These are phyloP conservation scores for Thuja plicata DNA, from an alignment of 83 land plant genomes.

Conservation along the genomic window DNA sequence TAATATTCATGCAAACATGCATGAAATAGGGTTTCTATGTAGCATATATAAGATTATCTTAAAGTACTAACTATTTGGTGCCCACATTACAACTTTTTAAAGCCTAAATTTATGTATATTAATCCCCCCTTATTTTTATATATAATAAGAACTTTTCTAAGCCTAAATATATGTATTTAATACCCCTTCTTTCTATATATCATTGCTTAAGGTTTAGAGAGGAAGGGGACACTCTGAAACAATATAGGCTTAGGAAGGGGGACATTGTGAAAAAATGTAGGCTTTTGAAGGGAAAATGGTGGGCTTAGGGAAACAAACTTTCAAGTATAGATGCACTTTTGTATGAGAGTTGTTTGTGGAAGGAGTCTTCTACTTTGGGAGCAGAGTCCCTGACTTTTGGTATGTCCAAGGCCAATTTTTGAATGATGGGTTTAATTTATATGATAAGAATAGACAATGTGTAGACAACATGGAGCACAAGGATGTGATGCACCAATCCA, in stretches of 20 bases:
- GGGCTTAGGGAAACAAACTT: neutral
- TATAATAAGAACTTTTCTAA: neutral
- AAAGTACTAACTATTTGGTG: neutral
- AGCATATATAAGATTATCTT: neutral
- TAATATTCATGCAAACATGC: neutral
- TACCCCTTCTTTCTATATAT: too few species aligned
- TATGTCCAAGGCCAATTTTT: neutral
- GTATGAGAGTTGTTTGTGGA: neutral
- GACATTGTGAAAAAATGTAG: neutral
- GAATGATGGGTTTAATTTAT: neutral
- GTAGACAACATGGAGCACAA: constrained; percentile 6
- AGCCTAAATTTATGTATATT: neutral
- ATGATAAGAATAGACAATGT: neutral
- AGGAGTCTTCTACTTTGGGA: neutral
- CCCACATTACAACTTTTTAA: neutral
- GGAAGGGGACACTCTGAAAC: neutral
- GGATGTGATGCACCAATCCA: neutral
- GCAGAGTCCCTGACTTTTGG: neutral
- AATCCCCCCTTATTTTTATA: too few species aligned
- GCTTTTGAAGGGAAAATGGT: neutral
- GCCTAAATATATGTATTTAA: neutral
- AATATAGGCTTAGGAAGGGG: neutral
- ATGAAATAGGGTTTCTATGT: neutral
- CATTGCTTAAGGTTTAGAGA: too few species aligned
- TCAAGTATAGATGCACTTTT: neutral